These are phyloP conservation scores for Suillus discolor DNA, from an alignment of 768 basidiomycete genomes.

Conservation along the genomic window DNA sequence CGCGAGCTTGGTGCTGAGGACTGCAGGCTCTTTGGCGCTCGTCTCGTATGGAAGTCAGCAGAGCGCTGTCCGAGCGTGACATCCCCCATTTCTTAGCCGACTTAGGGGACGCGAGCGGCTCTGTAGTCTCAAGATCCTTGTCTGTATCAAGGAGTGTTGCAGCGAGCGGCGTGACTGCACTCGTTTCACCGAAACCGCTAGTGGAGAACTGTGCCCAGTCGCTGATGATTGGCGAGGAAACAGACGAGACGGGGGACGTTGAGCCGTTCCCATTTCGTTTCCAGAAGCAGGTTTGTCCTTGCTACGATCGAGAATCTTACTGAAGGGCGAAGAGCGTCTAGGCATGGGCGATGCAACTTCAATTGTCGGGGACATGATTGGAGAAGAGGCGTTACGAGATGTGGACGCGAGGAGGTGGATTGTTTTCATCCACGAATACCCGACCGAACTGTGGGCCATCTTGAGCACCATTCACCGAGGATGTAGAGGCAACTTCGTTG, in stretches of 20 bases:
- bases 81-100: slow-evolving; percentile 35
- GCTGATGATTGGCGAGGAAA: slow-evolving; percentile 29
- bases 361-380: slow-evolving; percentile 27
- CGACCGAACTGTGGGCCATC: slow-evolving; percentile 47
- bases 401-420: slow-evolving; percentile 52
- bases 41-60: slow-evolving; percentile 18
- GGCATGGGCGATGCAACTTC: slow-evolving; percentile 38
- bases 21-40: slow-evolving; percentile 14
- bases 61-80: slow-evolving; percentile 29
- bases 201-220: slow-evolving; percentile 76
- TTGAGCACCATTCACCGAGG: slow-evolving; percentile 20
- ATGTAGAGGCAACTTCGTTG: slow-evolving; percentile 29
- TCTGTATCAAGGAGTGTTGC: slow-evolving; percentile 62
- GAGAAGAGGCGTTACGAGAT: slow-evolving; percentile 42
- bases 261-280: slow-evolving; percentile 24
- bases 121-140: slow-evolving; percentile 58
- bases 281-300: slow-evolving; percentile 6
- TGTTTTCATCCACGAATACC: slow-evolving; percentile 73
- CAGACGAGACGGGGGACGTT: slow-evolving; percentile 30
- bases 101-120: slow-evolving; percentile 38
- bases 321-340: slow-evolving; percentile 37
- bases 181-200: slow-evolving; percentile 57
- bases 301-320: slow-evolving; percentile 26
- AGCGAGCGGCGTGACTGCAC: slow-evolving; percentile 43
- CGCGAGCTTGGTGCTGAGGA: slow-evolving; percentile 42